Evolutionary conservation across 2,329 filamentous ascomycete genomes (phyloP), one percentile per base, ranked within the genome.

Genomic region (Didymella glomerata): DNA sequence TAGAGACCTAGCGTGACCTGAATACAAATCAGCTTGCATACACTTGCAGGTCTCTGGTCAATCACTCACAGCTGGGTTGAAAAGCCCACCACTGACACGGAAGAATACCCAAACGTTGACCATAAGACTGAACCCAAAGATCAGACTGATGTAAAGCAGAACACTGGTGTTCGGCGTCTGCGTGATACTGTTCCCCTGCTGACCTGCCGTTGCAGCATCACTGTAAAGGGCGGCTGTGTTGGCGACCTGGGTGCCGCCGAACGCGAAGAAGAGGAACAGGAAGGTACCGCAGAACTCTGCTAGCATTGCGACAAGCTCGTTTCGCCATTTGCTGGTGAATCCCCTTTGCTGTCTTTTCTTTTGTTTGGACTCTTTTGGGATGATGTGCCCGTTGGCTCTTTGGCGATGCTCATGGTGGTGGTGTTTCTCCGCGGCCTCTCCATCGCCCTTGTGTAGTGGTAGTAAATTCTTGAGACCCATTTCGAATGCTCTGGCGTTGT

Each of bases 71-170:
- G 77, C 76, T 27, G 77, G 77, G 58, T 79, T 79, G 54, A 79
- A 78, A 3, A 78, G 49, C 10, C 76, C 76, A 22, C 76, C 77
- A 41, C 67, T 73, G 7, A 78, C 76, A 3, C 76, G 53, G 47
- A 77, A 79, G 55, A 79, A 79, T 1, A 77, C 70, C 77, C 77
- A 79, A 0, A 76, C 77, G 52, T 76, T 77, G 5, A 78, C 72
- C 71, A 76, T 75, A 24, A 78, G 42, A 25, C 68, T 72, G 57
- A 79, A 77, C 0, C 74, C 76, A 63, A 78, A 78, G 11, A 69
- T 67, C 48, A 78, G 54, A 28, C 72, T 73, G 27, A 79, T 76
- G 52, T 74, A 79, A 3, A 78, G 59, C 41, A 78, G 45, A 13
- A 75, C 66, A 45, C 68, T 70, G 2, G 72, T 72, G 50, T 76